These are phyloP conservation scores for Straminergon stramineum DNA, from an alignment of 225 moss, liverwort and hornwort genomes.

Conservation along the genomic window DNA sequence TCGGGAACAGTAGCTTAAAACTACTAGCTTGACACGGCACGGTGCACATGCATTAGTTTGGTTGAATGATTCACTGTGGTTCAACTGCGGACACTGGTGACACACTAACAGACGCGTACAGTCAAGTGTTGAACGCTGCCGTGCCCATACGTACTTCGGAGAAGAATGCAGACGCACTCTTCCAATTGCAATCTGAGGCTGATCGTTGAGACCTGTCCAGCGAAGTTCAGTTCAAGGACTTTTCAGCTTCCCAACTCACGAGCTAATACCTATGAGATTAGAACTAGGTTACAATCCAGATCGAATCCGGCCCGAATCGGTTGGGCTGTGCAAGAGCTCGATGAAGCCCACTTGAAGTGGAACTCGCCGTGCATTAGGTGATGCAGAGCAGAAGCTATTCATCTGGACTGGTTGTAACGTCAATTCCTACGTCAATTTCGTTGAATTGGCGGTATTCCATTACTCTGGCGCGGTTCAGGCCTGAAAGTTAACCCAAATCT, in stretches of 20 bases:
- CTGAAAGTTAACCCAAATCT: too few relatives aligned
- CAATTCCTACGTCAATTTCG: too few relatives aligned
- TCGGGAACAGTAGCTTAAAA: not conserved
- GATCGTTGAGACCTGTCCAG: too few relatives aligned
- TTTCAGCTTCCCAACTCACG: too few relatives aligned
- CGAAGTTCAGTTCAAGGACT: not conserved
- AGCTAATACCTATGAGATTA: too few relatives aligned
- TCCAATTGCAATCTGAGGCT: not conserved
- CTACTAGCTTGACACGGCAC: not conserved
- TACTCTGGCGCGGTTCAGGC: not conserved
- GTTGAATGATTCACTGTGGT: not conserved
- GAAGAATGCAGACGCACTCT: not conserved
- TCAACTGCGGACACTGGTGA: not conserved
- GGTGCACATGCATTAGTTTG: not conserved
- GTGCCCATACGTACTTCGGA: not conserved
- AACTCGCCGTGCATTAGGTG: not conserved
- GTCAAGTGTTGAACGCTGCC: not conserved
- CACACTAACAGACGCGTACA: not conserved
- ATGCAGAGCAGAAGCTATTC: too few relatives aligned
- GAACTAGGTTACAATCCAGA: too few relatives aligned
- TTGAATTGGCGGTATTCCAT: not conserved
- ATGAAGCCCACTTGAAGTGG: not conserved
- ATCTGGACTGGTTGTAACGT: too few relatives aligned
- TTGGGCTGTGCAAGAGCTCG: too few relatives aligned
- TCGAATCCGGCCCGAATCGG: too few relatives aligned